These are phyloP conservation scores for Sclerotinia borealis DNA, from an alignment of 2,329 filamentous ascomycete genomes.

Conservation along the genomic window DNA sequence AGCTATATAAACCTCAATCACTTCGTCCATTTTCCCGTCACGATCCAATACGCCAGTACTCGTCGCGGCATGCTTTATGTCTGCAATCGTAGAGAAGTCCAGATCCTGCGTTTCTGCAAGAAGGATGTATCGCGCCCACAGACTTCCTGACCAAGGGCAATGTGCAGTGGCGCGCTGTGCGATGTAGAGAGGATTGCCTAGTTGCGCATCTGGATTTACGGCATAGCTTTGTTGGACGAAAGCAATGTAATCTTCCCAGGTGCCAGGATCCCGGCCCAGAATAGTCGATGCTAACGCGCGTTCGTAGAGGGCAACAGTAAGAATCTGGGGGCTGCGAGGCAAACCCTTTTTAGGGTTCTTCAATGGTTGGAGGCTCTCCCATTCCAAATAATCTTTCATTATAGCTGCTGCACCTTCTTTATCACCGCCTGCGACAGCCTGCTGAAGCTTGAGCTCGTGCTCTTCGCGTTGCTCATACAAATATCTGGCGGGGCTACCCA, in stretches of 20 bases:
- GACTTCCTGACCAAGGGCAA: constrained; percentile 83
- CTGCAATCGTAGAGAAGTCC: constrained; percentile 74
- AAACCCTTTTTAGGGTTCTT: constrained; percentile 45
- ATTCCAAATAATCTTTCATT: constrained; percentile 70
- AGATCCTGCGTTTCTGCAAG: constrained; percentile 73
- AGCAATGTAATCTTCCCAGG: constrained; percentile 70
- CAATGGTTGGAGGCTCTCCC: constrained; percentile 65
- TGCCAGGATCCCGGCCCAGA: constrained; percentile 65
- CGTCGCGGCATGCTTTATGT: constrained; percentile 88
- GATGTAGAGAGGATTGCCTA: constrained; percentile 57
- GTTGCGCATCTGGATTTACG: constrained; percentile 32
- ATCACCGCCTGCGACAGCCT: constrained; percentile 51
- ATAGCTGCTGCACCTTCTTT: constrained; percentile 45
- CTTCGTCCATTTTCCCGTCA: constrained; percentile 70
- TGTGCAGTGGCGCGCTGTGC: constrained; percentile 79
- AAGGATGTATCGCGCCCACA: constrained; percentile 88
- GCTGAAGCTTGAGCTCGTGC: constrained; percentile 60
- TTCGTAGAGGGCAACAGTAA: constrained; percentile 66
- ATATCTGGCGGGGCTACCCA: constrained; percentile 57
- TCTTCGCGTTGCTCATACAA: constrained; percentile 59
- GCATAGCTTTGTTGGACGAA: constrained; percentile 25
- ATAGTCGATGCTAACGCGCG: constrained; percentile 59
- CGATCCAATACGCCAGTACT: constrained; percentile 78
- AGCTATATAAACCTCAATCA: constrained; percentile 84
- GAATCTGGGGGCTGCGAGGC: constrained; percentile 40